Base-by-base conservation (phyloP, 495 filamentous ascomycete species). In the Platismatia glauca region DNA sequence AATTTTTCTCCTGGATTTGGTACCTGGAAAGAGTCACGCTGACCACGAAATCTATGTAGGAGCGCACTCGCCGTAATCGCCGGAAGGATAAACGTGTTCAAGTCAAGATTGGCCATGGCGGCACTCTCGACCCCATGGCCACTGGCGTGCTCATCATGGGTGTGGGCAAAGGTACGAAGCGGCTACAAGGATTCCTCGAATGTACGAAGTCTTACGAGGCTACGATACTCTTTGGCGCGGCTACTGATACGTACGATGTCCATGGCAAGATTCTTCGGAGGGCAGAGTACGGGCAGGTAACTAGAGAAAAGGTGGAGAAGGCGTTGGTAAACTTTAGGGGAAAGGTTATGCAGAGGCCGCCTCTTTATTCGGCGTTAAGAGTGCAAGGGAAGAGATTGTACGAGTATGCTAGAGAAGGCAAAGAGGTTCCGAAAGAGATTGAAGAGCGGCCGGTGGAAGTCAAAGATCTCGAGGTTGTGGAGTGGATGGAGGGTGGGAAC, bases 61-160 rank as follows among this genome's bases (percentile, higher is more conserved):
- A 50, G 46, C 46, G 46, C 46, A 50, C 73, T 69, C 81, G 86
- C 71, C 78, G 78, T 34, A 76, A 77, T 46, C 81, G 82, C 27
- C 76, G 82, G 62, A 75, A 79, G 55, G 68, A 68, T 58, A 71
- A 74, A 43, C 74, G 79, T 0, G 63, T 88, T 11, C 80, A 89
- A 62, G 86, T 97, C 64, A 99, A 99, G 77, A 87, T 97, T 67
- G 94, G 94, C 24, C 94, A 99, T 76, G 94, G 95, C 39, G 94
- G 94, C 38, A 99, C 94, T 0, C 81, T 99, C 6, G 94, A 99
- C 69, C 94, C 94, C 4, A 82, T 97, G 66, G 94, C 94, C 18
- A 95, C 90, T 2, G 94, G 94, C 31, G 90, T 99, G 15, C 79
- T 99, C 58, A 88, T 97, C 55, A 77, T 90, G 3, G 95, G 92